Evolutionary conservation across 2,329 filamentous ascomycete species (phyloP), one percentile per base, ranked within the genome.

Genomic region (Tolypocladium endophyticum): DNA sequence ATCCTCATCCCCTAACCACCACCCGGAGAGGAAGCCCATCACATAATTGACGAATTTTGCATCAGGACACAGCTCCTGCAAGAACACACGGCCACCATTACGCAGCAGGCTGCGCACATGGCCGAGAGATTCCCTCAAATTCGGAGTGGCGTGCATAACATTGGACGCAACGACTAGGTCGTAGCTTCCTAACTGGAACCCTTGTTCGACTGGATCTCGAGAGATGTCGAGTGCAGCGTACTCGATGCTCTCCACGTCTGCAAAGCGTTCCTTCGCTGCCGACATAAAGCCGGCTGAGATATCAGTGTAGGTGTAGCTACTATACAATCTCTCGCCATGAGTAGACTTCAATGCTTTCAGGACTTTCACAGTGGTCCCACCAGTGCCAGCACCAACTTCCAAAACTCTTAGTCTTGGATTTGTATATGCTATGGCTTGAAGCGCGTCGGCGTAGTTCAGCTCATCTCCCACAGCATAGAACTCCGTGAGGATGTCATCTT

Each of bases 311-410:
- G 64, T 68, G 58, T 74, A 74, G 1, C 56, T 60, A 7, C 56
- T 62, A 60, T 69, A 70, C 39, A 65, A 57, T 5, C 62, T 57
- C 12, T 59, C 61, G 11, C 64, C 63, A 33, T 60, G 57, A 1
- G 58, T 55, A 30, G 61, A 55, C 11, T 50, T 57, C 3, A 69
- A 61, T 12, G 60, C 59, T 1, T 60, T 56, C 3, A 80, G 64
- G 6, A 79, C 65, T 1, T 58, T 59, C 2, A 68, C 64, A 0
- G 73, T 73, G 9, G 72, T 68, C 11, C 67, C 68, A 6, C 74
- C 74, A 0, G 72, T 77, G 1, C 75, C 75, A 1, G 72, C 74
- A 2, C 75, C 76, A 20, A 78, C 67, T 59, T 79, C 76, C 0
- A 79, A 66, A 45, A 78, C 68, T 4, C 69, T 66, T 12, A 77